phyloP scores from a whole-genome alignment of 371 early-diverging fungal species.

The Dichotomocladium elegans region DNA sequence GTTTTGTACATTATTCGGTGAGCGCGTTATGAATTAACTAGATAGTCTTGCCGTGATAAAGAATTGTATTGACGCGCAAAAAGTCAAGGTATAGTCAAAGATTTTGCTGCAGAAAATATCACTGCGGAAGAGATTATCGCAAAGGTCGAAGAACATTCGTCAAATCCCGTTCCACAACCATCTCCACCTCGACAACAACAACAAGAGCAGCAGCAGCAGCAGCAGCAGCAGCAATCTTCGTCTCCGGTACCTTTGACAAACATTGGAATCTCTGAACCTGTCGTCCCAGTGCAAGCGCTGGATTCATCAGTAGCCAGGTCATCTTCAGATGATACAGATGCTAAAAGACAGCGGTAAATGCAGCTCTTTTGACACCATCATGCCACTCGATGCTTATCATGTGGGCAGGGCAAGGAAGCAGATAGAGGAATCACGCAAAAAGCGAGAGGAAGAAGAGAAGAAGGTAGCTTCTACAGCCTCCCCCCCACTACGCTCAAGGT shows the following conservation, averaged over 20 bases:
- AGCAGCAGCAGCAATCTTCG: neutral
- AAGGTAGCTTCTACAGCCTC: too few species aligned
- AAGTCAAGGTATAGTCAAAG: constrained; percentile 19
- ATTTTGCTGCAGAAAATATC: constrained; percentile 9
- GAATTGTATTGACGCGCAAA: neutral
- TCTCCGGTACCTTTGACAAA: neutral
- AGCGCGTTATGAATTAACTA: neutral
- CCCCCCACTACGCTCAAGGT: too few species aligned
- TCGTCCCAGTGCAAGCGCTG: too few species aligned
- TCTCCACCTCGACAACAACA: too few species aligned
- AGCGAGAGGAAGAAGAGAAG: constrained; percentile 30
- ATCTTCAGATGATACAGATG: neutral
- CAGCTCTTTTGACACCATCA: neutral
- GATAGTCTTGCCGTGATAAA: too few species aligned
- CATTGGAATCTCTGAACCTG: too few species aligned
- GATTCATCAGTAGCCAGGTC: neutral
- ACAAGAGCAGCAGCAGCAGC: neutral
- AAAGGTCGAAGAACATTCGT: too few species aligned
- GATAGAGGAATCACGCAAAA: constrained; percentile 31
- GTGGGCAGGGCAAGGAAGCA: constrained; percentile 25
- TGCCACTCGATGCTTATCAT: too few species aligned
- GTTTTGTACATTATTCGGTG: constrained; percentile 19
- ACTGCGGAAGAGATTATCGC: constrained; percentile 9
- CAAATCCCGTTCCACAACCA: neutral
- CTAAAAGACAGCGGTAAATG: too few species aligned